These are phyloP conservation scores for Colletotrichum karsti DNA, from an alignment of 2,329 filamentous ascomycete species.

Conservation along the genomic window DNA sequence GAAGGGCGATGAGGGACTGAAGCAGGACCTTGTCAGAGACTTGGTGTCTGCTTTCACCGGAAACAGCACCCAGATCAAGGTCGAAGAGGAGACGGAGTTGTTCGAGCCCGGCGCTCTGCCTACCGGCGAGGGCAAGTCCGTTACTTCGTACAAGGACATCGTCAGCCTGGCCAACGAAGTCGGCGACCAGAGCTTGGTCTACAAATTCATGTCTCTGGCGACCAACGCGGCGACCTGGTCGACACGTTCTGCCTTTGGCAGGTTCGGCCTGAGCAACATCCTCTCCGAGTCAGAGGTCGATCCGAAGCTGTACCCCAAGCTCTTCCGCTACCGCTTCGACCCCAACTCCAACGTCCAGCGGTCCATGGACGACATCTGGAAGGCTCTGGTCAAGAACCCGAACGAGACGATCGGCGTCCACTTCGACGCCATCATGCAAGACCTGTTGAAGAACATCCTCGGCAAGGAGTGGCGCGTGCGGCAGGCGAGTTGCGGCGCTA, in stretches of 20 bases:
- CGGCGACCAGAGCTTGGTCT: slow-evolving; percentile 94
- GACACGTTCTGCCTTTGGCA: slow-evolving; percentile 93
- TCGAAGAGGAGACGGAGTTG: slow-evolving; percentile 89
- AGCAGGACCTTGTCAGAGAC: slow-evolving; percentile 85
- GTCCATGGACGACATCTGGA: slow-evolving; percentile 99
- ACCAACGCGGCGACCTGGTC: slow-evolving; percentile 98
- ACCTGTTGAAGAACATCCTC: slow-evolving; percentile 85
- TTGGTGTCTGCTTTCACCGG: slow-evolving; percentile 90
- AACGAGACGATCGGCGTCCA: slow-evolving; percentile 78
- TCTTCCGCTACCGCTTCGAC: slow-evolving; percentile 94
- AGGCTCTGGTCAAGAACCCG: slow-evolving; percentile 90
- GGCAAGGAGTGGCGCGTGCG: slow-evolving; percentile 94
- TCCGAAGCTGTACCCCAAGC: slow-evolving; percentile 93
- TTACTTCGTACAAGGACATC: slow-evolving; percentile 98
- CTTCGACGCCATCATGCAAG: slow-evolving; percentile 89
- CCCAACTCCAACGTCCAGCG: slow-evolving; percentile 91
- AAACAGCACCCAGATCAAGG: slow-evolving; percentile 77
- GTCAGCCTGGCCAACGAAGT: slow-evolving; percentile 95
- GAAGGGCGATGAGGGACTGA: slow-evolving; percentile 82
- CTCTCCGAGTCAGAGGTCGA: slow-evolving; percentile 89
- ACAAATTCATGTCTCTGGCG: slow-evolving; percentile 97
- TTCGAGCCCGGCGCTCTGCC: slow-evolving; percentile 92
- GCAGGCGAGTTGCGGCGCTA: slow-evolving; percentile 90
- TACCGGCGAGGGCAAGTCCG: slow-evolving; percentile 86
- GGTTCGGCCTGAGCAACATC: slow-evolving; percentile 91